Evolutionary conservation across 306 rosid species (phyloP).

Genomic region (Rosa persica): DNA sequence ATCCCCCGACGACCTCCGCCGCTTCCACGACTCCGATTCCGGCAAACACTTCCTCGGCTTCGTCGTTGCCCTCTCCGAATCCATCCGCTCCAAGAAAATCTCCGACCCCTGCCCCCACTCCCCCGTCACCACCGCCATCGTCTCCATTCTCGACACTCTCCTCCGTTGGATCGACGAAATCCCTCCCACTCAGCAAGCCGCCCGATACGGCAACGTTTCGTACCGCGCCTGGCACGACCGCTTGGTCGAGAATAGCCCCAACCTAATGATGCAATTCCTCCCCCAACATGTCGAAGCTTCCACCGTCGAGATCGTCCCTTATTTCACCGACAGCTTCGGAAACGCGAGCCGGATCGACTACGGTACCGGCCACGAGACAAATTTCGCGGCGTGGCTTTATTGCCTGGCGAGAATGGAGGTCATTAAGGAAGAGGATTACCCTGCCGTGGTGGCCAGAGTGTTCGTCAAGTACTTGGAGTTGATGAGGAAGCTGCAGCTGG

Average conservation of each 20-base stretch:
- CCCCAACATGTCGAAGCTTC: slow-evolving; percentile 50
- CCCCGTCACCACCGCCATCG: slow-evolving; percentile 30
- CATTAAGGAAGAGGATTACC: slow-evolving; percentile 72
- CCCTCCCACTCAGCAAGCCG: slow-evolving; percentile 67
- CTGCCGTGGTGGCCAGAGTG: slow-evolving; percentile 58
- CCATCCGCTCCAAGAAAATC: slow-evolving; percentile 59
- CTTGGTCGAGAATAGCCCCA: slow-evolving; percentile 35
- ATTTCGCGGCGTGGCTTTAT: slow-evolving; percentile 87
- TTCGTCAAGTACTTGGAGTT: slow-evolving; percentile 72
- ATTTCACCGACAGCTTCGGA: slow-evolving; percentile 78
- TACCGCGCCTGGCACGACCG: slow-evolving; percentile 73
- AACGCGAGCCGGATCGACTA: slow-evolving; percentile 82
- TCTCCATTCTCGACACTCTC: slow-evolving; percentile 62
- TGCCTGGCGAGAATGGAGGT: slow-evolving; percentile 66
- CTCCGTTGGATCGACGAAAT: slow-evolving; percentile 69
- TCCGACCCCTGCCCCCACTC: slow-evolving; percentile 67
- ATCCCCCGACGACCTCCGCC: slow-evolving; percentile 63
- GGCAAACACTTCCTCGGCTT: slow-evolving; percentile 76
- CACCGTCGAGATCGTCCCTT: slow-evolving; percentile 60
- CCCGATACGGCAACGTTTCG: slow-evolving; percentile 75
- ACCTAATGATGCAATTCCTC: slow-evolving; percentile 55
- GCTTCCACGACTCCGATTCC: slow-evolving; percentile 58
- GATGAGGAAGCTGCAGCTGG: slow-evolving; percentile 86
- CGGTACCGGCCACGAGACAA: slow-evolving; percentile 95
- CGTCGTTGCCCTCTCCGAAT: slow-evolving; percentile 79